phyloP scores from a whole-genome alignment of 1,284 basidiomycete species.

The Sphaerobolus stellatus region DNA sequence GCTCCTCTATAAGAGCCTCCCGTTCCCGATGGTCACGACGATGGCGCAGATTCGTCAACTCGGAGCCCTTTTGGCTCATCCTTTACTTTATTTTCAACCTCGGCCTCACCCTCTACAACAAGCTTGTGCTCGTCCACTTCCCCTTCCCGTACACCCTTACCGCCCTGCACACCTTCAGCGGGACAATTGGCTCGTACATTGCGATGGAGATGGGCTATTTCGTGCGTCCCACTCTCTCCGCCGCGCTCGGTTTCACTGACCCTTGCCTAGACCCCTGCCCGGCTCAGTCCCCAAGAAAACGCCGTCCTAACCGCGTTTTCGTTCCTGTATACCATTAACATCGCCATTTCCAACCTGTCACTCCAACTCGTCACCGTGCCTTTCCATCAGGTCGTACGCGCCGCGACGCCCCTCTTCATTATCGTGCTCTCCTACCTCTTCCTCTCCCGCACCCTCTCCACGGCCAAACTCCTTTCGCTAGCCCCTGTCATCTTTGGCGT shows the following conservation, averaged over 20 bases:
- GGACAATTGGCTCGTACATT: constrained; percentile 74
- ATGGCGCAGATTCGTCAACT: background rate
- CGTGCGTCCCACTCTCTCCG: constrained; percentile 29
- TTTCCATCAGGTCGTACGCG: constrained; percentile 96
- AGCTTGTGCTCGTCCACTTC: constrained; percentile 82
- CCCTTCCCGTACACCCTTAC: constrained; percentile 93
- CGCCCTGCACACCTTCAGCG: constrained; percentile 82
- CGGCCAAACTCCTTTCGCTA: constrained; percentile 68
- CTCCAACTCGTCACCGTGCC: constrained; percentile 88
- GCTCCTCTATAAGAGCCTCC: background rate
- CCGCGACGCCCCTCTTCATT: constrained; percentile 88
- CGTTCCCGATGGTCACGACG: background rate
- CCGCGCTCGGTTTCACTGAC: background rate
- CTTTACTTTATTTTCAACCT: constrained; percentile 91
- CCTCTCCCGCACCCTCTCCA: constrained; percentile 55
- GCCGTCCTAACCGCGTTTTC: constrained; percentile 76
- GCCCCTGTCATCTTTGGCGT: constrained; percentile 89
- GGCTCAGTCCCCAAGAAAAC: constrained; percentile 56
- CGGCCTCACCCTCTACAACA: constrained; percentile 89
- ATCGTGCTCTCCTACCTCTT: constrained; percentile 66
- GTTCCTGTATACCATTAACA: constrained; percentile 86
- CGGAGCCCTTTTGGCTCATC: constrained; percentile 53
- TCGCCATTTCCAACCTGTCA: constrained; percentile 88
- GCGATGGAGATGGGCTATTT: constrained; percentile 63
- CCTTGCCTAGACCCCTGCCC: constrained; percentile 46